phyloP scores from a whole-genome alignment of 768 basidiomycete genomes.

The Termitomyces bulborhizus region DNA sequence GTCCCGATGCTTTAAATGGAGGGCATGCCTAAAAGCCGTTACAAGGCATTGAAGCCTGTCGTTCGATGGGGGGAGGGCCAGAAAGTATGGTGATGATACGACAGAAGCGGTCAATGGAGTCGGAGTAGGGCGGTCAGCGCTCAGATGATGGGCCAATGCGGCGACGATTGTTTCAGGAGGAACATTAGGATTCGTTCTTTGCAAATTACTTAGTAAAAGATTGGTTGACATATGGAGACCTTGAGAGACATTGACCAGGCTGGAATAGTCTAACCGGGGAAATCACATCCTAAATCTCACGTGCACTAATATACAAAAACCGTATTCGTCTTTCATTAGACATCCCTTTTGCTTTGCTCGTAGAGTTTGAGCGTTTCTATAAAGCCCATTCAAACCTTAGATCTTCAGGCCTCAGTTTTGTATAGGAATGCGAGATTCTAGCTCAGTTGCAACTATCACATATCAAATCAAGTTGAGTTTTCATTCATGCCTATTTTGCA shows the following conservation, averaged over 20 bases:
- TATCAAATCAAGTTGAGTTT: no score
- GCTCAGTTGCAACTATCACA: no score
- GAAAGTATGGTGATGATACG: conserved; percentile 51
- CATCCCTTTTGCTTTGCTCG: no score
- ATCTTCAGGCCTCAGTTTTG: no score
- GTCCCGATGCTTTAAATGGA: conserved; percentile 44
- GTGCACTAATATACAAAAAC: neutral
- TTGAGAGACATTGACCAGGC: no score
- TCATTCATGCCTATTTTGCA: no score
- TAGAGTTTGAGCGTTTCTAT: no score
- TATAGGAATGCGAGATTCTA: no score
- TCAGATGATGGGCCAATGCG: conserved; percentile 55
- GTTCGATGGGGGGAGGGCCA: conserved; percentile 34
- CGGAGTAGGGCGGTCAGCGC: conserved; percentile 40
- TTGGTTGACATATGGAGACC: conserved; percentile 12
- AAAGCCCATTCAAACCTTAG: no score
- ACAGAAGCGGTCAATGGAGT: conserved; percentile 53
- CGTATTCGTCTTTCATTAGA: no score
- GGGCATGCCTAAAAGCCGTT: conserved; percentile 54
- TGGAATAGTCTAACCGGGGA: no score
- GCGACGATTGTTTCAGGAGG: conserved; percentile 45
- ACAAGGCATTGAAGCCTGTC: conserved; percentile 43
- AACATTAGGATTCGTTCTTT: conserved; percentile 35
- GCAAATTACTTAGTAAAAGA: conserved; percentile 46
- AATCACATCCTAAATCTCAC: neutral